Conservation (phyloP, 805 yeast genomes). For the Zygosaccharomyces kombuchaensis region DNA sequence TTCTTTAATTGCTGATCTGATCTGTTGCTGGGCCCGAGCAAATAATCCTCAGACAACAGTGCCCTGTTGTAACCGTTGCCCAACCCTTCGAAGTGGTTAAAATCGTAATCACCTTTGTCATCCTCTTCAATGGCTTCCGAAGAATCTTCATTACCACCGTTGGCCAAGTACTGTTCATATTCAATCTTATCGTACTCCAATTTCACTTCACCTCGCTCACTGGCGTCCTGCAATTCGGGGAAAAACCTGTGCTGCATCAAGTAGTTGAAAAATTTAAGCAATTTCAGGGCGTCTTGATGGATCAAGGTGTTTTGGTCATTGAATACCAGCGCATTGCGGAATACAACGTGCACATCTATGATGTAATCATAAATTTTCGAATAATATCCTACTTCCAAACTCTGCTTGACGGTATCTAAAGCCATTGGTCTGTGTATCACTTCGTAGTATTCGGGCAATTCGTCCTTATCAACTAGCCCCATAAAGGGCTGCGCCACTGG, state of each 20-base stretch:
- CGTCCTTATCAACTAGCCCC: slow-evolving; percentile 64
- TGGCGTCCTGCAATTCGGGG: slow-evolving; percentile 28
- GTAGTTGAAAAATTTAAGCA: slow-evolving; percentile 49
- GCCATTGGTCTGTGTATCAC: slow-evolving; percentile 72
- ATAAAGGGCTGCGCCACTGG: slow-evolving; percentile 65
- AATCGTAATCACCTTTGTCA: slow-evolving; percentile 27
- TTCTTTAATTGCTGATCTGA: slow-evolving; percentile 9
- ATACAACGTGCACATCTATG: slow-evolving; percentile 57
- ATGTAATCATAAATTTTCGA: slow-evolving; percentile 55
- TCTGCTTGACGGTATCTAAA: slow-evolving; percentile 51
- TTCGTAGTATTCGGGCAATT: slow-evolving; percentile 77
- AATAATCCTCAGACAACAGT: slow-evolving; percentile 29
- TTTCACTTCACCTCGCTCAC: slow-evolving; percentile 32
- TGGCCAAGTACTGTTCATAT: slow-evolving; percentile 26
- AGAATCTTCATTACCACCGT: slow-evolving; percentile 20
- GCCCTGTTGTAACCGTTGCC: slow-evolving; percentile 34
- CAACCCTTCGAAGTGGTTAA: slow-evolving; percentile 31
- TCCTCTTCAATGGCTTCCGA: slow-evolving; percentile 16
- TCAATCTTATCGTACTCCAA: slow-evolving; percentile 32
- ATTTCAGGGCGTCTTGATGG: slow-evolving; percentile 61
- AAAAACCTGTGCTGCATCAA: slow-evolving; percentile 26
- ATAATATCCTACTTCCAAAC: slow-evolving; percentile 49
- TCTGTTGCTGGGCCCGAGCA: slow-evolving; percentile 23
- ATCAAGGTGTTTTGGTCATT: slow-evolving; percentile 72
- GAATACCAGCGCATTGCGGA: slow-evolving; percentile 72